Percentiles rank a stretch among this genome's conserved stretches.
Conservation (phyloP, 805 yeast genomes). For the Monosporozyma solicola region DNA sequence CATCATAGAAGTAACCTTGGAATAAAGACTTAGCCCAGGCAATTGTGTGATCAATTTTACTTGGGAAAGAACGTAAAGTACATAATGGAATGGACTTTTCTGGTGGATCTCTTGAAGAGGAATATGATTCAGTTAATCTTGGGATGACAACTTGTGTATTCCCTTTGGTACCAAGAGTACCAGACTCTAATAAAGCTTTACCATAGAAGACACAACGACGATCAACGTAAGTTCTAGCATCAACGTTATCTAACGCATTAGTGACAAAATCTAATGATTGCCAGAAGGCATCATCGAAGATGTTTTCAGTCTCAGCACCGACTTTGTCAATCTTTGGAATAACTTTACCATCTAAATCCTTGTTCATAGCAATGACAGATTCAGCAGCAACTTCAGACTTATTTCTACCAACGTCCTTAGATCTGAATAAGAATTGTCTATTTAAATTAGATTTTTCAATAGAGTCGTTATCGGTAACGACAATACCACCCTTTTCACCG, state of each 20-base stretch:
- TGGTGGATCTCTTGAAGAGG: conserved; percentile 97
- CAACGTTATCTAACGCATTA: conserved; percentile 94
- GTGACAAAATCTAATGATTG: conserved; percentile 75
- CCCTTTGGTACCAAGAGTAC: conserved; percentile 97
- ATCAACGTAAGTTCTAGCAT: conserved; percentile 96
- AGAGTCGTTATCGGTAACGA: conserved; percentile 81
- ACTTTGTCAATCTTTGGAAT: conserved; percentile 76
- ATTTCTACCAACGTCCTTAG: conserved; percentile 85
- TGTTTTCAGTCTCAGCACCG: conserved; percentile 83
- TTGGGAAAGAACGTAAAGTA: conserved; percentile 95
- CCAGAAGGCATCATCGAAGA: conserved; percentile 86
- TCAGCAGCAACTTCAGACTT: conserved; percentile 85
- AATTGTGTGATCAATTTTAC: conserved; percentile 96
- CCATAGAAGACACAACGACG: conserved; percentile 90
- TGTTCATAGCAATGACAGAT: conserved; percentile 82
- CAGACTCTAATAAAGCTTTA: conserved; percentile 89
- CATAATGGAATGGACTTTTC: conserved; percentile 96
- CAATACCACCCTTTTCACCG: conserved; percentile 79
- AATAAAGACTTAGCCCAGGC: conserved; percentile 98
- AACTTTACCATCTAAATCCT: conserved; percentile 70
- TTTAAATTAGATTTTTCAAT: conserved; percentile 94
- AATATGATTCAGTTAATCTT: conserved; percentile 86
- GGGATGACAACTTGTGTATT: conserved; percentile 96
- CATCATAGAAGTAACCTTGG: conserved; percentile 82
- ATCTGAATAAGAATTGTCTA: conserved; percentile 91